These are phyloP conservation scores for Aspergillus chevalieri DNA, from an alignment of 2,329 filamentous ascomycete genomes.

Conservation along the genomic window DNA sequence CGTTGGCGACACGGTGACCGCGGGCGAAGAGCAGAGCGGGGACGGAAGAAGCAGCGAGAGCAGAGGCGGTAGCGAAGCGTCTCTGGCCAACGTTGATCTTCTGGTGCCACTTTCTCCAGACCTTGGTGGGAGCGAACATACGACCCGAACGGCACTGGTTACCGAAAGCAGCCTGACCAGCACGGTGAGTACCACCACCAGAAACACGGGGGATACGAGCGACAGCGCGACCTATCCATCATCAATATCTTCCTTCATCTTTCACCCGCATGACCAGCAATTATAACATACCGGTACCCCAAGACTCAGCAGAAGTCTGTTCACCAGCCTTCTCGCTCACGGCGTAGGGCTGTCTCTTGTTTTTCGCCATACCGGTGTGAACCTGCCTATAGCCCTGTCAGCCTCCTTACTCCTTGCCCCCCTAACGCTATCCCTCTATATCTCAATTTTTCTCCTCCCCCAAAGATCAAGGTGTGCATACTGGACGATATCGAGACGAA, in stretches of 20 bases:
- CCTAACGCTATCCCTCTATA: conserved; percentile 6
- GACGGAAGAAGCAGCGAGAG: conserved; percentile 91
- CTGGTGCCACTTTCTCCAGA: conserved; percentile 99
- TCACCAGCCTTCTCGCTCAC: conserved; percentile 99
- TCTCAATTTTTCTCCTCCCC: conserved; percentile 11
- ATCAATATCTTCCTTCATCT: conserved; percentile 5
- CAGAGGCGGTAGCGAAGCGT: conserved; percentile 96
- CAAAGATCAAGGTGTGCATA: conserved; percentile 44
- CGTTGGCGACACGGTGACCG: conserved; percentile 86
- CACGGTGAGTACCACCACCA: conserved; percentile 99
- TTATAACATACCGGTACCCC: conserved; percentile 80
- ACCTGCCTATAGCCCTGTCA: conserved; percentile 53
- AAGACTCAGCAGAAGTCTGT: conserved; percentile 99
- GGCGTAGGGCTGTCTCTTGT: conserved; percentile 98
- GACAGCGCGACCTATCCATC: conserved; percentile 77
- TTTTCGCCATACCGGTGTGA: conserved; percentile 99
- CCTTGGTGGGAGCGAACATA: conserved; percentile 99
- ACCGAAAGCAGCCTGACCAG: conserved; percentile 99
- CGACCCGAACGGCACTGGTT: conserved; percentile 99
- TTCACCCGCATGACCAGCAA: background rate
- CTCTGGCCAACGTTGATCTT: conserved; percentile 99
- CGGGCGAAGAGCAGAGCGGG: conserved; percentile 92
- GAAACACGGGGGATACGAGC: conserved; percentile 99
- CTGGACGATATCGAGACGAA: conserved; percentile 99
- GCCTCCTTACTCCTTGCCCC: conserved; percentile 11